Conservation (phyloP, 2,329 filamentous ascomycete genomes). For the Amauroascus niger region DNA sequence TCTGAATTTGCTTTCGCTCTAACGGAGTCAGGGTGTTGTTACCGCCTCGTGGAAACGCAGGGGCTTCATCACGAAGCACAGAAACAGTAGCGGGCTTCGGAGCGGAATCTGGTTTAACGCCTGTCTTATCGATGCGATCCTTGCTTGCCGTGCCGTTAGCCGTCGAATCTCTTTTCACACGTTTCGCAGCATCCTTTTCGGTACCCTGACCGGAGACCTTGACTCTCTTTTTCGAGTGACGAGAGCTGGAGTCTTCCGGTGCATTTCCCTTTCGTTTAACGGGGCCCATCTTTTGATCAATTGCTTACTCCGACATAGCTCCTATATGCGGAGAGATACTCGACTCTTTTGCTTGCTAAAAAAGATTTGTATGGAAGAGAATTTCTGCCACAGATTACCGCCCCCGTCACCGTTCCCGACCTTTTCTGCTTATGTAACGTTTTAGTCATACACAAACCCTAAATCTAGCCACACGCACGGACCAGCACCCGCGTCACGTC, state of each 20-base stretch:
- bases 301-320: constrained; percentile 1
- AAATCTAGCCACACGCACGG: background rate
- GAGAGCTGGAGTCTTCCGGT: constrained; percentile 28
- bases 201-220: constrained; percentile 31
- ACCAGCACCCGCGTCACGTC: constrained; percentile 9
- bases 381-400: constrained; percentile 4
- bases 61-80: constrained; percentile 64
- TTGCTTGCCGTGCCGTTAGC: constrained; percentile 17
- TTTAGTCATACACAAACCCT: background rate
- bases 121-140: constrained; percentile 18
- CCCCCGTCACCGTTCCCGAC: background rate
- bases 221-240: constrained; percentile 34
- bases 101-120: constrained; percentile 16
- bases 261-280: constrained; percentile 39
- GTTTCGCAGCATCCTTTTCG: constrained; percentile 30
- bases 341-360: background rate
- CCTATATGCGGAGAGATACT: background rate
- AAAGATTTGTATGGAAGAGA: constrained; percentile 11
- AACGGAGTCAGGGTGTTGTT: constrained; percentile 82
- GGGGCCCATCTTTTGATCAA: constrained; percentile 31
- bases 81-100: constrained; percentile 26
- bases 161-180: constrained; percentile 22
- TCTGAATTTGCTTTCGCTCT: constrained; percentile 92
- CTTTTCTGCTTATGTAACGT: background rate
- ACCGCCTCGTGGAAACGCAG: constrained; percentile 83